A percentile compares a stretch with the other conserved stretches of the same genome.
Conservation (phyloP, 345 rosid genomes). For the Turritis glabra region DNA sequence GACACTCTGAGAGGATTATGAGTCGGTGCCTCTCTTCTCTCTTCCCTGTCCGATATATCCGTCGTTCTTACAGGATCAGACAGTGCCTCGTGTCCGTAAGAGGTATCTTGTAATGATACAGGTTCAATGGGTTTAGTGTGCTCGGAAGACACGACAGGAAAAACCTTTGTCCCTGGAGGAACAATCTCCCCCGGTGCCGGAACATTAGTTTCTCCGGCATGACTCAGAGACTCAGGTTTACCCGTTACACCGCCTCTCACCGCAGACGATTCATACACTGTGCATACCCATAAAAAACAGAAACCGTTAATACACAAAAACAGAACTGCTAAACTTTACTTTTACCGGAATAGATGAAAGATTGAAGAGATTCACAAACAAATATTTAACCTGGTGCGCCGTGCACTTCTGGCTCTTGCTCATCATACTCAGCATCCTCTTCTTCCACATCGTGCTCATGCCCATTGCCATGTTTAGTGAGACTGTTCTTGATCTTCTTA, state of each 20-base stretch:
- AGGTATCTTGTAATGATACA: conserved; percentile 11
- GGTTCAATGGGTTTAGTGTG: conserved; percentile 19
- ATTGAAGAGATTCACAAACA: not conserved
- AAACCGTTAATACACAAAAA: conserved; percentile 1
- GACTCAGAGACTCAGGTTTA: conserved; percentile 31
- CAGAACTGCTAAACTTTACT: not conserved
- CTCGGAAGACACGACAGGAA: conserved; percentile 28
- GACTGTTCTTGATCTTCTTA: conserved; percentile 67
- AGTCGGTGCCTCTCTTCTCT: conserved; percentile 6
- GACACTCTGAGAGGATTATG: not conserved
- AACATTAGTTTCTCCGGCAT: conserved; percentile 28
- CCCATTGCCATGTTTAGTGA: conserved; percentile 57
- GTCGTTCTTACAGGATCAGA: conserved; percentile 5
- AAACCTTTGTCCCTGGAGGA: conserved; percentile 33
- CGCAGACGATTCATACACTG: conserved; percentile 31
- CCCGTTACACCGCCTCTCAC: conserved; percentile 35
- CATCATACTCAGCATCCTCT: conserved; percentile 61
- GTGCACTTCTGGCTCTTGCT: conserved; percentile 51
- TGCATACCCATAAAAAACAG: not conserved
- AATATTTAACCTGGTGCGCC: conserved; percentile 46
- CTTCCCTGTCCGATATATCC: not conserved
- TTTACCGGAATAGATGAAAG: too few relatives aligned
- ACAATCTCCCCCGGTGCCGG: conserved; percentile 33
- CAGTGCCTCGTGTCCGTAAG: conserved; percentile 12
- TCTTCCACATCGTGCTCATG: conserved; percentile 57